These are phyloP conservation scores for Colletotrichum kahawae DNA, from an alignment of 2,329 filamentous ascomycete species.

Conservation along the genomic window DNA sequence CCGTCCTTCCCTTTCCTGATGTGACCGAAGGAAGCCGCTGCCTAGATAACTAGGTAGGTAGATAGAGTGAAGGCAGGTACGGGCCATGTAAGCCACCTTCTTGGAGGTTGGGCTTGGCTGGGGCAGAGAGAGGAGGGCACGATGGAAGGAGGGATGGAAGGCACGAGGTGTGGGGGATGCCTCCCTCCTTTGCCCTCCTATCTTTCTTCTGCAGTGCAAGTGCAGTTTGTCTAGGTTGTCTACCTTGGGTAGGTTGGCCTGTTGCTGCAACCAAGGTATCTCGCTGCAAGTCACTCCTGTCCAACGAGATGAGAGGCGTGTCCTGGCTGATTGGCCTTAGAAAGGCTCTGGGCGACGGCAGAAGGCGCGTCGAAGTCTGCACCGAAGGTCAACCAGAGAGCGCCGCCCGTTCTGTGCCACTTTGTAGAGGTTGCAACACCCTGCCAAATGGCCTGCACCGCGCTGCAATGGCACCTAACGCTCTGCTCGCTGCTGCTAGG, in stretches of 20 bases:
- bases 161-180: neutral
- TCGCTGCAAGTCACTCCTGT: constrained; percentile 5
- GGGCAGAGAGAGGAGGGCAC: neutral
- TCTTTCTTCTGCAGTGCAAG: neutral
- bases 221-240: neutral
- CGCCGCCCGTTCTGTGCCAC: constrained; percentile 3
- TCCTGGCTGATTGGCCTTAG: neutral
- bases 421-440: neutral
- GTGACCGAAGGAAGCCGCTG: constrained; percentile 20
- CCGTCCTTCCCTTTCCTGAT: neutral
- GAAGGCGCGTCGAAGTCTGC: constrained; percentile 21
- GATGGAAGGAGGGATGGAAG: neutral
- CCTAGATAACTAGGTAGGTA: neutral
- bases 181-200: neutral
- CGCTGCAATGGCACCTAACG: constrained; percentile 3
- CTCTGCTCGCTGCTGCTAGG: neutral
- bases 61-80: neutral
- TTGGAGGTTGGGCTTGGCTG: neutral
- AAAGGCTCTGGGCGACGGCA: neutral
- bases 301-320: neutral
- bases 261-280: neutral
- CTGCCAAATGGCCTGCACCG: neutral
- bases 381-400: constrained; percentile 12
- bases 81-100: neutral
- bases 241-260: neutral